Percentiles rank a stretch among this genome's conserved stretches.
Evolutionary conservation across 1,139 yeast species (phyloP).

Genomic region (Pichia sp.): DNA sequence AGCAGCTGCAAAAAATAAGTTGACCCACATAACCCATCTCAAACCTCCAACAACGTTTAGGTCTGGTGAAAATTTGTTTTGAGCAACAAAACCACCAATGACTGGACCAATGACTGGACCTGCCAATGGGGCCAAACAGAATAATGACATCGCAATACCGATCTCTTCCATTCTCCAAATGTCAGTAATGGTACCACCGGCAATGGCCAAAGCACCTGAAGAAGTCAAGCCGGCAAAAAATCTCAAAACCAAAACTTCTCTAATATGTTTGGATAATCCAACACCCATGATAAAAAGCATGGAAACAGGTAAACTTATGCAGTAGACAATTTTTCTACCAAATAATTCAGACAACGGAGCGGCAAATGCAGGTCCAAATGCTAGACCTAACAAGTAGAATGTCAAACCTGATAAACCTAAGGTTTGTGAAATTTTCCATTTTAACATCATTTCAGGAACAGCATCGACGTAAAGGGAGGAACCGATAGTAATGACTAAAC

Average conservation of each 20-base stretch:
- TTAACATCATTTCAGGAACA: conserved; percentile 39
- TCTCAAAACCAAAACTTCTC: conserved; percentile 56
- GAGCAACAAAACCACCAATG: conserved; percentile 72
- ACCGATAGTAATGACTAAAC: conserved; percentile 64
- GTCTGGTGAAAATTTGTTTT: conserved; percentile 30
- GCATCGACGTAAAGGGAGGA: conserved; percentile 63
- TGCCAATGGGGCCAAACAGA: conserved; percentile 62
- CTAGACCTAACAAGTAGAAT: conserved; percentile 61
- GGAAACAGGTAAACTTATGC: conserved; percentile 52
- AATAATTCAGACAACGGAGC: conserved; percentile 72
- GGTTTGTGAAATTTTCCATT: conserved; percentile 45
- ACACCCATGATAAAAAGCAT: conserved; percentile 75
- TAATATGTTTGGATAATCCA: conserved; percentile 52
- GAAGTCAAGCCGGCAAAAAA: conserved; percentile 76
- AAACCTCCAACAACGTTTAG: conserved; percentile 35
- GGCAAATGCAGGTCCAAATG: conserved; percentile 65
- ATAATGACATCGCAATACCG: conserved; percentile 63
- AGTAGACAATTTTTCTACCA: conserved; percentile 61
- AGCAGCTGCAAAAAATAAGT: conserved; percentile 64
- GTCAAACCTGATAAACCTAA: conserved; percentile 61
- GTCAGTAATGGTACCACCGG: conserved; percentile 82
- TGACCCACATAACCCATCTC: conserved; percentile 77
- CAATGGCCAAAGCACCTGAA: conserved; percentile 79
- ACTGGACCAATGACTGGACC: conserved; percentile 84
- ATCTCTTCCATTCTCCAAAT: conserved; percentile 57